Evolutionary conservation across 2,329 filamentous ascomycete species (phyloP).

Genomic region (Colletotrichum sp.): DNA sequence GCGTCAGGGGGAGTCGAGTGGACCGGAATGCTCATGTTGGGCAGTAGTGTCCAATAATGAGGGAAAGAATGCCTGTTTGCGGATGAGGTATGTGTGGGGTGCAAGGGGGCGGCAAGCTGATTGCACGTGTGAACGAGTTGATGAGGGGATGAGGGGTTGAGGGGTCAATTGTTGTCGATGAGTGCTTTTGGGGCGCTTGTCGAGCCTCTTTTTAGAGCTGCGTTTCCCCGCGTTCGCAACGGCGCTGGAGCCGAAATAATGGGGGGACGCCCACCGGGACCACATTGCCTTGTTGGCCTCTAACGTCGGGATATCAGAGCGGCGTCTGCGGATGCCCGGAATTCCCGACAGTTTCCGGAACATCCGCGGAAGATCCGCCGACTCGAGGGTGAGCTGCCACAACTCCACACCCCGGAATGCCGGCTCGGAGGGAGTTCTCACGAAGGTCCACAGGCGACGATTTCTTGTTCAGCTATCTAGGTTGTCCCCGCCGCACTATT

Average conservation of each 20-base stretch:
- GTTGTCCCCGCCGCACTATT: not conserved
- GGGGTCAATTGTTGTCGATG: not conserved
- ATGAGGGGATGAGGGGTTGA: not conserved
- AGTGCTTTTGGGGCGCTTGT: not conserved
- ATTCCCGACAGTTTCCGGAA: not conserved
- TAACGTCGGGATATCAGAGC: not conserved
- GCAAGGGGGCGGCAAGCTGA: not conserved
- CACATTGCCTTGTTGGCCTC: not conserved
- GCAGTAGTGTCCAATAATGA: not conserved
- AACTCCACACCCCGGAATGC: not conserved
- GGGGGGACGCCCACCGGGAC: not conserved
- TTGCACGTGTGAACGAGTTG: not conserved
- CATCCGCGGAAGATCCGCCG: not conserved
- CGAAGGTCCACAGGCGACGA: not conserved
- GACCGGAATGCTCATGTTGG: slow-evolving; percentile 35
- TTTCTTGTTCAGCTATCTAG: slow-evolving; percentile 1
- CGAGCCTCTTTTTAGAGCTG: slow-evolving; percentile 8
- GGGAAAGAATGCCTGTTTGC: not conserved
- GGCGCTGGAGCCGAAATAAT: not conserved
- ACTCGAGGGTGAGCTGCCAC: not conserved
- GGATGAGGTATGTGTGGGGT: not conserved
- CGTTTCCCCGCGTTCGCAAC: not conserved
- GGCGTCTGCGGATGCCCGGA: not conserved
- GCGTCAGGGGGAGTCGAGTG: slow-evolving; percentile 38
- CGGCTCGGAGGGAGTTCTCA: not conserved